Conservation (phyloP, 139 green algal species). For the Nannochloris sp. region DNA sequence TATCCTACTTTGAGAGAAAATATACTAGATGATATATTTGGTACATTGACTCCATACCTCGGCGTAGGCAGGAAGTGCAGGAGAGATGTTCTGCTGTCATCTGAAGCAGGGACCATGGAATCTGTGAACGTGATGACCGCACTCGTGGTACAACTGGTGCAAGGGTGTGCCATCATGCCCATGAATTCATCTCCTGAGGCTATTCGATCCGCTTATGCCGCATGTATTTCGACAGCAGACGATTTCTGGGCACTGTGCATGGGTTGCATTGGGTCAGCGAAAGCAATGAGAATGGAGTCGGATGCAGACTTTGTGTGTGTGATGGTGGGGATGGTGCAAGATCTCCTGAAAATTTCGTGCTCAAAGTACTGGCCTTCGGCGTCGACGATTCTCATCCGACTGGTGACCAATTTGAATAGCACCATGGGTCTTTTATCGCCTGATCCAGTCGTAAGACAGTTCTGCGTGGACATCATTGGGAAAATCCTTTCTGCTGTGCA, state of each 20-base stretch:
- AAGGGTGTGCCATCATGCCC: neutral
- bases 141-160: neutral
- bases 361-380: conserved; percentile 65
- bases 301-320: conserved; percentile 40
- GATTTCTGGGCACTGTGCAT: neutral
- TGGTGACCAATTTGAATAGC: conserved; percentile 31
- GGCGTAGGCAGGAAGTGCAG: neutral
- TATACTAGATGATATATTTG: conserved; percentile 48
- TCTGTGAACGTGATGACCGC: neutral
- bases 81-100: neutral
- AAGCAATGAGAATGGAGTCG: conserved; percentile 20
- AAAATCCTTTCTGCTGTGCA: conserved; percentile 33
- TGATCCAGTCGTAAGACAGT: conserved; percentile 41
- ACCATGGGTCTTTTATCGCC: neutral
- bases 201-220: neutral
- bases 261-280: neutral
- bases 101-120: neutral
- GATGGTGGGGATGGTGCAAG: conserved; percentile 47
- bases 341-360: conserved; percentile 45
- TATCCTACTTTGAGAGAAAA: conserved; percentile 23
- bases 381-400: conserved; percentile 47
- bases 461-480: conserved; percentile 53
- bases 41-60: conserved; percentile 8
- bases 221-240: neutral
- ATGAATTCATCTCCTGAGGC: neutral